A percentile compares a stretch with the other conserved stretches of the same genome.
Evolutionary conservation across 768 basidiomycete species (phyloP).

Genomic region (Arthromyces matolae): DNA sequence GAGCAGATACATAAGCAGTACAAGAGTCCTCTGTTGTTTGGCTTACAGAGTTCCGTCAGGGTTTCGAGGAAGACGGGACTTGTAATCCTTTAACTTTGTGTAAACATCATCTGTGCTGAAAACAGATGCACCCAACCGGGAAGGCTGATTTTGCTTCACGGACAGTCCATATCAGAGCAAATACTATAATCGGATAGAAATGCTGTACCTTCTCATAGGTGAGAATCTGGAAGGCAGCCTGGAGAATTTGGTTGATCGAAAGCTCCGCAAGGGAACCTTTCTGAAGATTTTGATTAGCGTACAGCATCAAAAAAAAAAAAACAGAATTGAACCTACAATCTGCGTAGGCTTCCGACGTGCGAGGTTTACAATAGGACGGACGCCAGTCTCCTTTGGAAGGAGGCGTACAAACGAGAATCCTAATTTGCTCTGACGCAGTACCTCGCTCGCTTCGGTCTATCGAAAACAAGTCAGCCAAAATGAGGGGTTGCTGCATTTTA

Average conservation of each 20-base stretch:
- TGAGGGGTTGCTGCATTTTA: neutral
- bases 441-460: conserved; percentile 60
- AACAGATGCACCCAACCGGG: conserved; percentile 76
- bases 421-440: conserved; percentile 67
- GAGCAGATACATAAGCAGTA: too few relatives aligned
- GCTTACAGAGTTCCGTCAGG: conserved; percentile 50
- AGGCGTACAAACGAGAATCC: conserved; percentile 86
- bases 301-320: neutral
- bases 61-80: conserved; percentile 41
- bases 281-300: conserved; percentile 19
- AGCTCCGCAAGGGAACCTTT: conserved; percentile 32
- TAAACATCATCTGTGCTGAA: conserved; percentile 85
- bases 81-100: conserved; percentile 66
- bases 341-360: conserved; percentile 42
- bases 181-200: neutral
- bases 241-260: conserved; percentile 87
- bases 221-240: conserved; percentile 81
- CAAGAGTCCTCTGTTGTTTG: too few relatives aligned
- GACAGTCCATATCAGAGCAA: neutral
- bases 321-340: conserved; percentile 22
- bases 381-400: conserved; percentile 92
- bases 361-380: conserved; percentile 92
- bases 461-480: neutral
- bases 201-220: conserved; percentile 75
- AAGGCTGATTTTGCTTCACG: conserved; percentile 54